Conservation (phyloP, 169 alveolate species). For the Theileria annulata region DNA sequence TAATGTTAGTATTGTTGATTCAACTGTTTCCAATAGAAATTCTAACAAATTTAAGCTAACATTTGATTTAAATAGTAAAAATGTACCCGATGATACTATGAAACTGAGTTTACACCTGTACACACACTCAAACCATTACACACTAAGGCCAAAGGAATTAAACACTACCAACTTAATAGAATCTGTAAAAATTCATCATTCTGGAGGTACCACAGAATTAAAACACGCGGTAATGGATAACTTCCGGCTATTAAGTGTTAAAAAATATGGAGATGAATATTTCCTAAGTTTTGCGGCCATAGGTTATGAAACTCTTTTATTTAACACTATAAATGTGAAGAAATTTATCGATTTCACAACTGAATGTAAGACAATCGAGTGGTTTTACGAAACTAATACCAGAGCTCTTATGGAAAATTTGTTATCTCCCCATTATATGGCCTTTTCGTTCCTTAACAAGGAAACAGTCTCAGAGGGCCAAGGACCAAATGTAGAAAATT, state of each 20-base stretch:
- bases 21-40: background rate
- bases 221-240: background rate
- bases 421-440: slow-evolving; percentile 8
- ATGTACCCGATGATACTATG: background rate
- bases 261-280: background rate
- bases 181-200: background rate
- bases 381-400: slow-evolving; percentile 6
- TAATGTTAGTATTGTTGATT: background rate
- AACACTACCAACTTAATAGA: background rate
- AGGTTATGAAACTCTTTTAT: background rate
- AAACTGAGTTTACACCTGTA: slow-evolving; percentile 6
- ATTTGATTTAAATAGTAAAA: background rate
- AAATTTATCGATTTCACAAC: background rate
- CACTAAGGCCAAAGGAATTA: slow-evolving; percentile 7
- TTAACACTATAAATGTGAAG: slow-evolving; percentile 1
- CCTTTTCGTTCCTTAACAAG: background rate
- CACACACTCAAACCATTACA: slow-evolving; percentile 8
- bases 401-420: background rate
- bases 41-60: background rate
- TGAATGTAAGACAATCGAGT: background rate
- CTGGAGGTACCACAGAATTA: background rate
- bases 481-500: background rate
- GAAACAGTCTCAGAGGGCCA: too few species aligned
- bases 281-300: background rate
- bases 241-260: background rate